Percentiles rank a stretch among this genome's conserved stretches.
phyloP scores from a whole-genome alignment of 1,284 basidiomycete genomes.

The Marasmius tenuissimus region DNA sequence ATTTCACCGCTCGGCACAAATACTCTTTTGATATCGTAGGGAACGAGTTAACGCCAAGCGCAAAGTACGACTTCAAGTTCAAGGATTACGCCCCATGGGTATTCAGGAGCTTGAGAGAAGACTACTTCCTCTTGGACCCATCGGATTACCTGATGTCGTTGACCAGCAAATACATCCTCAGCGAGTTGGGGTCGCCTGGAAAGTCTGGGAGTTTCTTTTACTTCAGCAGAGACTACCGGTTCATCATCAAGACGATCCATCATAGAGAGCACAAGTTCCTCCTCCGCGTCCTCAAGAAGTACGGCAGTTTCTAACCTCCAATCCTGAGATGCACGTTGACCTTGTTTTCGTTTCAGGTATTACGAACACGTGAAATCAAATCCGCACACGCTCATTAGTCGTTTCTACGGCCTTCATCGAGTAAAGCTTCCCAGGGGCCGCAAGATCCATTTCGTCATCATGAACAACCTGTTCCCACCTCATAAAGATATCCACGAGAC shows the following conservation, averaged over 20 bases:
- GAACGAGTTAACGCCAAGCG: constrained; percentile 95
- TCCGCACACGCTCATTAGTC: constrained; percentile 90
- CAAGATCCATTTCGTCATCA: constrained; percentile 99
- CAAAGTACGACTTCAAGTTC: constrained; percentile 98
- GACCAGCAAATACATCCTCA: constrained; percentile 97
- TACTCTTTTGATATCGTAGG: constrained; percentile 98
- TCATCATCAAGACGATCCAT: constrained; percentile 99
- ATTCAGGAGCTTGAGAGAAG: constrained; percentile 92
- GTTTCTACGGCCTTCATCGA: constrained; percentile 96
- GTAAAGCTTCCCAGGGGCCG: constrained; percentile 92
- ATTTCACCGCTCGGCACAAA: constrained; percentile 91
- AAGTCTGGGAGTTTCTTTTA: constrained; percentile 99
- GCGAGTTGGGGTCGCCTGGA: constrained; percentile 96
- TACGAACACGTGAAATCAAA: constrained; percentile 87
- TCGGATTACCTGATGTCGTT: constrained; percentile 96
- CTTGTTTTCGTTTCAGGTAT: constrained; percentile 42
- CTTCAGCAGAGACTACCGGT: constrained; percentile 97
- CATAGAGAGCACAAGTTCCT: constrained; percentile 95
- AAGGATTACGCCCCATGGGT: constrained; percentile 99
- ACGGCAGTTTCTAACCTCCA: neutral
- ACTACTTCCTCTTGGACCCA: constrained; percentile 93
- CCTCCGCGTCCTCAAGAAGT: constrained; percentile 74
- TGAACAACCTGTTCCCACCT: constrained; percentile 99
- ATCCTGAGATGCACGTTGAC: neutral
- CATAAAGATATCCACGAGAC: constrained; percentile 98